Conservation (phyloP, 2,329 filamentous ascomycete species). For the Magnaporthales sp. region DNA sequence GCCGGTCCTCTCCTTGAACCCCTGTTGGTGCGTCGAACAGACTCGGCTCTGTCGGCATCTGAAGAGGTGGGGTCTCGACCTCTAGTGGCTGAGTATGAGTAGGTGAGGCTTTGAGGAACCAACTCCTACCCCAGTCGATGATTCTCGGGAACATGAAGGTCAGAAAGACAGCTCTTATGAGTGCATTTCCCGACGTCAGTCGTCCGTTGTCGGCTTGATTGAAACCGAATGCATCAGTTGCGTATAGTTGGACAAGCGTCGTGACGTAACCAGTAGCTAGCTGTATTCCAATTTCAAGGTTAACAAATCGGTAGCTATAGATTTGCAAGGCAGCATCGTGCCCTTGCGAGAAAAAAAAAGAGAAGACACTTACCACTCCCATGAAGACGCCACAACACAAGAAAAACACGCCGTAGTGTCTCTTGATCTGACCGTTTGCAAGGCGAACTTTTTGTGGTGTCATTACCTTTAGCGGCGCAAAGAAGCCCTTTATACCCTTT, state of each 20-base stretch:
- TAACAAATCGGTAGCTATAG: background rate
- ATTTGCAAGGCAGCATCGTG: background rate
- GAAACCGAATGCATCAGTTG: constrained; percentile 45
- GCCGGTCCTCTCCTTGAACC: constrained; percentile 34
- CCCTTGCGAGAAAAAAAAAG: background rate
- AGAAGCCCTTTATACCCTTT: constrained; percentile 41
- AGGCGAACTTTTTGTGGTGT: constrained; percentile 46
- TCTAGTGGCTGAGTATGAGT: background rate
- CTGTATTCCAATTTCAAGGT: constrained; percentile 15
- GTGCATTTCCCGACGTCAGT: constrained; percentile 46
- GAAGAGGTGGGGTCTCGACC: background rate
- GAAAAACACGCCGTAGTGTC: constrained; percentile 54
- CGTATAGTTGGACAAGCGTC: constrained; percentile 51
- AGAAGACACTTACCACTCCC: constrained; percentile 40
- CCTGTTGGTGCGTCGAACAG: constrained; percentile 31
- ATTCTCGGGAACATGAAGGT: constrained; percentile 45
- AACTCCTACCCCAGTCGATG: constrained; percentile 27
- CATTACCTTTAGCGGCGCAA: constrained; percentile 56
- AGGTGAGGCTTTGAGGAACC: constrained; percentile 12
- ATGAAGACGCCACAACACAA: constrained; percentile 59
- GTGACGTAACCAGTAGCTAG: constrained; percentile 62
- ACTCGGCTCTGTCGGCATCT: constrained; percentile 27
- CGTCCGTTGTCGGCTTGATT: constrained; percentile 46
- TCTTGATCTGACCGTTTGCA: constrained; percentile 37
- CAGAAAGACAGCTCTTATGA: constrained; percentile 45